Evolutionary conservation across 305 asterid genomes (phyloP).

Genomic region (Solanum hybrid): DNA sequence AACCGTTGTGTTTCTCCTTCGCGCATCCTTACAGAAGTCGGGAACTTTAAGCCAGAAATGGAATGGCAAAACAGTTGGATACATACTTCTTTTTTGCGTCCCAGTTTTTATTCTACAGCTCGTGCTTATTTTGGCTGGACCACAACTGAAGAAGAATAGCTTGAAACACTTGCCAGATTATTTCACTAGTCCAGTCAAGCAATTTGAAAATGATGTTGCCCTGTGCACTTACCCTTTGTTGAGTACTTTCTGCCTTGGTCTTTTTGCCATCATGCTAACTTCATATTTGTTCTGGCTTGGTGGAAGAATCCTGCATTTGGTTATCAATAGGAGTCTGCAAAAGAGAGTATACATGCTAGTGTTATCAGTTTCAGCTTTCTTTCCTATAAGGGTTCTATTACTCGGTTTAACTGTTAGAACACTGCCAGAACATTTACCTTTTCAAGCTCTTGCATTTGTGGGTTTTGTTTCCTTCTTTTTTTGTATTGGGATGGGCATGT

Average conservation of each 20-base stretch:
- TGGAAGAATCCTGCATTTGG: constrained; percentile 46
- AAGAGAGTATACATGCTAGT: constrained; percentile 62
- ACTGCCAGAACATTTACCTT: constrained; percentile 27
- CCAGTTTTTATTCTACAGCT: constrained; percentile 61
- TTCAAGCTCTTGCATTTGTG: constrained; percentile 47
- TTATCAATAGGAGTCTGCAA: constrained; percentile 66
- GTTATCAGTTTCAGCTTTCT: constrained; percentile 37
- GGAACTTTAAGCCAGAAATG: constrained; percentile 47
- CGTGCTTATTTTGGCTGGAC: constrained; percentile 40
- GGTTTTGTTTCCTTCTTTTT: constrained; percentile 60
- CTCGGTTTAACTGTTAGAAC: constrained; percentile 54
- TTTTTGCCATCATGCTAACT: constrained; percentile 39
- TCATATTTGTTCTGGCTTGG: constrained; percentile 58
- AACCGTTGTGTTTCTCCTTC: constrained; percentile 57
- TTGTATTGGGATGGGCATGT: constrained; percentile 52
- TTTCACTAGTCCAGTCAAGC: constrained; percentile 33
- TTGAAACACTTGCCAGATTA: constrained; percentile 39
- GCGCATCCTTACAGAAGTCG: constrained; percentile 56
- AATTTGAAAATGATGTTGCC: constrained; percentile 19
- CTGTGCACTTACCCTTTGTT: constrained; percentile 65
- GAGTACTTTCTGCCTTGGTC: constrained; percentile 49
- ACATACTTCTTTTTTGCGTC: constrained; percentile 45
- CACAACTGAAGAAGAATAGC: constrained; percentile 18
- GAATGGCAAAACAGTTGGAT: constrained; percentile 51
- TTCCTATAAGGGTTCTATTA: constrained; percentile 47